Base-by-base conservation (phyloP, 495 filamentous ascomycete species). In the Xylona heveae region DNA sequence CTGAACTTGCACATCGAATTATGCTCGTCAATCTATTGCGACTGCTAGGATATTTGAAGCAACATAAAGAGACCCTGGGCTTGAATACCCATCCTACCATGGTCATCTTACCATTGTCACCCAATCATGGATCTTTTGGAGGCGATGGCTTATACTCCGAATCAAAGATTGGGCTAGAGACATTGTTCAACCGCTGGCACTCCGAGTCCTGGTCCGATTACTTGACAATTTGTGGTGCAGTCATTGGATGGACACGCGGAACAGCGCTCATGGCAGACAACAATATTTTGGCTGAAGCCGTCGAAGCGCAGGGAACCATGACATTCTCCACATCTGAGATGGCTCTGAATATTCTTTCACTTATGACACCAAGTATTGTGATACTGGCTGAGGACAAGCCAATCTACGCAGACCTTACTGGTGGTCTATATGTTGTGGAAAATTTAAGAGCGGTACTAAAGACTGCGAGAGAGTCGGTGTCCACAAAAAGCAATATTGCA, bases 161-260 rank as follows among this genome's bases (percentile, higher is more conserved):
- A 26, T 49, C 45, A 1, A 49, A 49, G 28, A 18, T 47, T 8
- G 46, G 34, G 2, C 29, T 49, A 4, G 42, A 47, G 15, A 36
- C 34, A 5, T 15, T 49, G 9, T 38, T 49, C 19, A 36, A 41
- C 5, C 17, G 29, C 4, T 44, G 12, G 7, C 24, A 28, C 8
- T 49, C 44, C 0, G 46, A 47, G 31, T 19, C 27, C 4, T 49
- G 46, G 46, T 16, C 22, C 14, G 36, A 34, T 5, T 41, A 45
- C 17, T 18, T 49, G 1, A 24, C 34, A 0, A 20, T 49, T 5
- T 47, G 45, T 18, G 46, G 46, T 6, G 45, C 35, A 1, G 28
- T 41, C 3, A 49, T 49, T 23, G 46, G 46, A 10, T 49, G 44
- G 45, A 47, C 44, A 0, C 30, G 46, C 21, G 41, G 42, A 3